phyloP scores from a whole-genome alignment of 352 stramenopile species.

The Globisporangium alternatum region DNA sequence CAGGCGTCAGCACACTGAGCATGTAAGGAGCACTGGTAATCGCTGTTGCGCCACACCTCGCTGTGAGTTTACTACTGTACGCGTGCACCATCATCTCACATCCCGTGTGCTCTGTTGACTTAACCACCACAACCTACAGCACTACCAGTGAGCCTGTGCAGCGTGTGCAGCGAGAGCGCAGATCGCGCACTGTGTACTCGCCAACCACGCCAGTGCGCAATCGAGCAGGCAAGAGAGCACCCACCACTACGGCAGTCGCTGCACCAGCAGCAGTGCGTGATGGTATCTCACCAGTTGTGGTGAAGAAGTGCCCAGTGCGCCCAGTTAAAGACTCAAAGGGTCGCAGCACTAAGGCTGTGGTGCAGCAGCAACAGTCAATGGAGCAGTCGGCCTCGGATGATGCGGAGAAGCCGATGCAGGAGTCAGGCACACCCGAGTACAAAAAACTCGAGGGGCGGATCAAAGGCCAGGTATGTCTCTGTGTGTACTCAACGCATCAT shows the following conservation, averaged over 20 bases:
- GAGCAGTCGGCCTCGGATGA: neutral
- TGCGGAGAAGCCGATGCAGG: neutral
- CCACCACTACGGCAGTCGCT: neutral
- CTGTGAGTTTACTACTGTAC: neutral
- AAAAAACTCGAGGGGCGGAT: conserved; percentile 17
- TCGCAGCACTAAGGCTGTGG: neutral
- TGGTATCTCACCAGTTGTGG: neutral
- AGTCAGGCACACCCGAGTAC: conserved; percentile 11
- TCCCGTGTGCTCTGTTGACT: neutral
- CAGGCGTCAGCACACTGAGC: neutral
- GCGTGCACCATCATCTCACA: neutral
- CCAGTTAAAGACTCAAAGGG: neutral
- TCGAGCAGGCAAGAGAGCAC: neutral
- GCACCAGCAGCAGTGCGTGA: neutral
- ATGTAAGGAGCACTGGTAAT: neutral
- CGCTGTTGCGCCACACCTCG: neutral
- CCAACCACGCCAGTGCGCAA: conserved; percentile 7
- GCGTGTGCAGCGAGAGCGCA: conserved; percentile 15
- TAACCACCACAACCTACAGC: neutral
- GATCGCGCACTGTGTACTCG: conserved; percentile 21
- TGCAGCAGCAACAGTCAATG: neutral
- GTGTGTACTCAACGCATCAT: neutral
- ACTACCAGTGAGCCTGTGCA: neutral
- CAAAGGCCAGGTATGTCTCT: neutral
- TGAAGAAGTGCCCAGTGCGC: neutral